phyloP scores from a whole-genome alignment of 2,329 filamentous ascomycete genomes.

The Cytospora paraplurivora region DNA sequence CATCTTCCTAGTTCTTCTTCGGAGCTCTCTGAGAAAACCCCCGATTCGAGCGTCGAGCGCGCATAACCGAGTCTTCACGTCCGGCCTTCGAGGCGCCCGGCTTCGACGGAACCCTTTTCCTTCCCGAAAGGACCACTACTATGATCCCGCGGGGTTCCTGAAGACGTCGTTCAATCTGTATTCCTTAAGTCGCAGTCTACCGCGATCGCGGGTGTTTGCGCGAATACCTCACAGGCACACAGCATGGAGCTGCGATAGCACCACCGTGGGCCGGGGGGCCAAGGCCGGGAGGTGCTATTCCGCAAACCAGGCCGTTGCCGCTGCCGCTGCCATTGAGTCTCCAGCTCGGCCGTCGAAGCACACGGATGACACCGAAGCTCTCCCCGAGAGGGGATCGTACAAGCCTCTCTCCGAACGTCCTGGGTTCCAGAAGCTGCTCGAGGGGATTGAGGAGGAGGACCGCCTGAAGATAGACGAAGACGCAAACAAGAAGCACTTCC shows the following conservation, averaged over 20 bases:
- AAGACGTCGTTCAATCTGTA: constrained; percentile 46
- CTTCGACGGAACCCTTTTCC: constrained; percentile 2
- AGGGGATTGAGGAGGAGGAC: constrained; percentile 22
- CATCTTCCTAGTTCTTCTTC: neutral
- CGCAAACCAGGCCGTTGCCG: constrained; percentile 26
- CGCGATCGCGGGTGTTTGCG: constrained; percentile 47
- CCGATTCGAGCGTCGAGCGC: neutral
- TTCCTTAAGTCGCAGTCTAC: constrained; percentile 42
- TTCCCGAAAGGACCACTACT: constrained; percentile 29
- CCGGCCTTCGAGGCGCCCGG: constrained; percentile 13
- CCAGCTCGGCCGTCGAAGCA: constrained; percentile 18
- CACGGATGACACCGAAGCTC: constrained; percentile 12
- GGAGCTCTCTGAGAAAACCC: neutral
- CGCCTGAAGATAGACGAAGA: constrained; percentile 8
- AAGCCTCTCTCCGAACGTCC: constrained; percentile 22
- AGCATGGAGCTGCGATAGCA: constrained; percentile 45
- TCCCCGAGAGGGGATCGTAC: constrained; percentile 17
- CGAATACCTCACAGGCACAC: constrained; percentile 44
- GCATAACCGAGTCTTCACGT: neutral
- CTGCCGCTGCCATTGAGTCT: constrained; percentile 21
- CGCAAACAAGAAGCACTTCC: constrained; percentile 1
- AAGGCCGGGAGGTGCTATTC: constrained; percentile 30
- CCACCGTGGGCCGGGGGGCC: constrained; percentile 45
- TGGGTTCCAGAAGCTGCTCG: constrained; percentile 17
- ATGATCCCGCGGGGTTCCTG: constrained; percentile 32